Percentiles rank a stretch among this genome's conserved stretches.
These are phyloP conservation scores for Hsuehochloa calcarea DNA, from an alignment of 176 grass and related monocot species.

Conservation along the genomic window DNA sequence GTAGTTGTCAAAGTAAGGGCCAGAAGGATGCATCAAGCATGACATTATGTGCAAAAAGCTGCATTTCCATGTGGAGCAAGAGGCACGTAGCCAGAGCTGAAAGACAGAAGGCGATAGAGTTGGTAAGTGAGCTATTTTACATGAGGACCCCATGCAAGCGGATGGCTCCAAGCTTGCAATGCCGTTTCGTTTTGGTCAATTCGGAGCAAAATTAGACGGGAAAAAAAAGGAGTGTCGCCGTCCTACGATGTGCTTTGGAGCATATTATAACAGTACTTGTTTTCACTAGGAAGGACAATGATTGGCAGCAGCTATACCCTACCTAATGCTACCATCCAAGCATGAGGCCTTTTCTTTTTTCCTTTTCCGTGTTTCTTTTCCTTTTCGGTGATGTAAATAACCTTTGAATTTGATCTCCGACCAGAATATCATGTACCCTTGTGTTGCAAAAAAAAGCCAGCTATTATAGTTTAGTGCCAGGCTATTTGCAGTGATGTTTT, in stretches of 20 bases:
- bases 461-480: background rate
- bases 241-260: background rate
- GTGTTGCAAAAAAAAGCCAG: background rate
- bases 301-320: background rate
- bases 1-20: background rate
- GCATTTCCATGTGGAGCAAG: constrained; percentile 16
- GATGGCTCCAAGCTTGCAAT: background rate
- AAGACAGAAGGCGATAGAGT: background rate
- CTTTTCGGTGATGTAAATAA: background rate
- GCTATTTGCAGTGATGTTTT: background rate
- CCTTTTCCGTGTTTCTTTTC: background rate
- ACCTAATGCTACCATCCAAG: background rate
- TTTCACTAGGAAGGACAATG: constrained; percentile 20
- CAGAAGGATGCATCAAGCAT: constrained; percentile 6
- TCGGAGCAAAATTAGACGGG: background rate
- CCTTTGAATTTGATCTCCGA: background rate
- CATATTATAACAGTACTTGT: constrained; percentile 22
- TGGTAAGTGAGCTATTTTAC: background rate
- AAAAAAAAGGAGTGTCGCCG: background rate
- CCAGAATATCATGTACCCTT: background rate
- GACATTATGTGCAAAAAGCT: constrained; percentile 1
- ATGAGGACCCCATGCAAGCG: background rate
- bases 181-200: background rate
- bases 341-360: background rate
- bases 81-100: background rate